Base-by-base conservation (phyloP, 1,284 basidiomycete genomes). In the Anthracocystis setariae region DNA sequence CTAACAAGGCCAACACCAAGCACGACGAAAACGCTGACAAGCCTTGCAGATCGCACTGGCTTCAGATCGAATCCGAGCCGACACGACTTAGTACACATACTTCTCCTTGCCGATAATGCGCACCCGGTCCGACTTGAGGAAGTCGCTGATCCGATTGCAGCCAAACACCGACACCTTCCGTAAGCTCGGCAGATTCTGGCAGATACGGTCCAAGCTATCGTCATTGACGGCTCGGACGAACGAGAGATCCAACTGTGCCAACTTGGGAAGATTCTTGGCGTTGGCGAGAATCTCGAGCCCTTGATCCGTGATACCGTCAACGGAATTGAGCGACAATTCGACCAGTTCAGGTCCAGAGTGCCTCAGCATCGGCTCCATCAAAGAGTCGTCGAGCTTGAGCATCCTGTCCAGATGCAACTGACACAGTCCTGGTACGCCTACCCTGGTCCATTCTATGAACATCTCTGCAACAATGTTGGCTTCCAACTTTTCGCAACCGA, bases 181-280 rank as follows among this genome's bases (percentile, higher is more conserved):
- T 20, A 84, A 29, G 38, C 50, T 66, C 3, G 49, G 50, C n/a
- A 79, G 52, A 10, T 66, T 61, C 5, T 56, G 40, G 17, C 93
- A 81, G 76, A 93, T 84, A 20, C 84, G 86, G 82, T 91, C 90
- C 63, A 98, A 83, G 2, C 91, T 86, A 77, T 90, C 93, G 82
- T 98, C 91, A 71, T 94, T 91, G 29, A 92, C 87, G 35, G 88
- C 87, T 40, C 95, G 85, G 71, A 94, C 94, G 87, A 92, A 98
- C 1, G 93, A 90, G 7, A 96, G 82, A 78, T 98, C 92, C 33
- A 98, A 78, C 77, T 85, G 86, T 67, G 83, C 85, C 72, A 97
- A 77, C 8, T 43, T 51, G 5, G 61, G 67, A n/a, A 67, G 56
- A 17, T 64, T 67, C 37, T 57, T 60, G 15, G 78, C 74, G 35